phyloP scores from a whole-genome alignment of 768 basidiomycete species.

The Pisolithus albus region DNA sequence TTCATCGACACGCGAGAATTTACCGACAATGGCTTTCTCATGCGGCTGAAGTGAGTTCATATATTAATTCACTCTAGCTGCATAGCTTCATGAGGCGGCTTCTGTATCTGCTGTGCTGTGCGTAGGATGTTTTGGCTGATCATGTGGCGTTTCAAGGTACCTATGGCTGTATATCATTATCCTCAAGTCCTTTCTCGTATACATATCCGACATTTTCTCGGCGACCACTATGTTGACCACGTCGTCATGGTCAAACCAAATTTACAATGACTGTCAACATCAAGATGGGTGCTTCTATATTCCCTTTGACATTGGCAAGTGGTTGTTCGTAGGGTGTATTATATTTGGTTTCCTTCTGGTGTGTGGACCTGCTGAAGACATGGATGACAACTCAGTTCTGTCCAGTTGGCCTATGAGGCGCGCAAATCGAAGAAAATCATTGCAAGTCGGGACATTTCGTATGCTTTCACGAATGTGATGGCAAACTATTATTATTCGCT shows the following conservation, averaged over 20 bases:
- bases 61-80: not conserved
- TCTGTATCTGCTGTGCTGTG: not conserved
- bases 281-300: slow-evolving; percentile 73
- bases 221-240: slow-evolving; percentile 95
- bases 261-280: slow-evolving; percentile 67
- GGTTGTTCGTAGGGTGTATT: slow-evolving; percentile 98
- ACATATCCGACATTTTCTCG: slow-evolving; percentile 96
- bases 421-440: slow-evolving; percentile 93
- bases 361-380: slow-evolving; percentile 19
- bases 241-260: slow-evolving; percentile 83
- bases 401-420: slow-evolving; percentile 83
- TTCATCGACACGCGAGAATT: slow-evolving; percentile 94
- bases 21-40: slow-evolving; percentile 77
- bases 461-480: slow-evolving; percentile 97
- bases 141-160: slow-evolving; percentile 51
- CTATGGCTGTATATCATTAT: slow-evolving; percentile 89
- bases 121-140: slow-evolving; percentile 7
- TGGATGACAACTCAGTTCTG: slow-evolving; percentile 8
- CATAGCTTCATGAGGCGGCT: not conserved
- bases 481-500: slow-evolving; percentile 96
- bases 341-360: slow-evolving; percentile 96
- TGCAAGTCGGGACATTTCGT: slow-evolving; percentile 92
- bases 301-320: slow-evolving; percentile 84
- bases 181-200: slow-evolving; percentile 94
- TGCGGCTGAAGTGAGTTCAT: slow-evolving; percentile 71